These are phyloP conservation scores for Colletotrichum acutatum DNA, from an alignment of 2,329 filamentous ascomycete species.

Conservation along the genomic window DNA sequence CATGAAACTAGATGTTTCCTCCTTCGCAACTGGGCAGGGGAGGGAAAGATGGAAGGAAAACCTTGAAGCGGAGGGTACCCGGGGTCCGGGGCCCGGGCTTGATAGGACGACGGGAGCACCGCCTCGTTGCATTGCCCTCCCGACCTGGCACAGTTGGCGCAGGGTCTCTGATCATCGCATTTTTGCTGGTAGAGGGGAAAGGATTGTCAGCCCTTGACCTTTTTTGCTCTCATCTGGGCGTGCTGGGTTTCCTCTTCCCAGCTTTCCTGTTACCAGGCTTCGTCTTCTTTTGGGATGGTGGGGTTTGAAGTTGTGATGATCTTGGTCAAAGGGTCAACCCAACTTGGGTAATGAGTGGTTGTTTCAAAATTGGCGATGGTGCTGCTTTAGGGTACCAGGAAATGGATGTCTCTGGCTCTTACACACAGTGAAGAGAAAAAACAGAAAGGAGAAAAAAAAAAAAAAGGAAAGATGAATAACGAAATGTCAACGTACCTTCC, in stretches of 20 bases:
- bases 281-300: background rate
- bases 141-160: constrained; percentile 40
- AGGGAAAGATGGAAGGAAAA: too few species aligned
- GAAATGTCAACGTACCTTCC: constrained; percentile 24
- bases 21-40: background rate
- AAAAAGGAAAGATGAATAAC: too few species aligned
- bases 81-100: background rate
- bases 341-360: background rate
- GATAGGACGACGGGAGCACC: background rate
- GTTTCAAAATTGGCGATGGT: background rate
- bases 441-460: too few species aligned
- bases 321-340: background rate
- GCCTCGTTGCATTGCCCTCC: constrained; percentile 36
- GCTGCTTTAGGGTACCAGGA: background rate
- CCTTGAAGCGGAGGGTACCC: background rate
- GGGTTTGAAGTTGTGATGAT: background rate
- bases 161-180: constrained; percentile 39
- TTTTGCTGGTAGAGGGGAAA: constrained; percentile 28
- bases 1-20: constrained; percentile 9
- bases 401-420: background rate
- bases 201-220: background rate
- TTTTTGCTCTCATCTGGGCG: background rate
- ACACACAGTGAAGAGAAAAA: background rate
- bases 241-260: background rate
- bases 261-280: background rate